Percentiles rank a stretch among this genome's conserved stretches.
Evolutionary conservation across 192 early-diverging fungal species (phyloP).

Genomic region (Coemansia sp.): DNA sequence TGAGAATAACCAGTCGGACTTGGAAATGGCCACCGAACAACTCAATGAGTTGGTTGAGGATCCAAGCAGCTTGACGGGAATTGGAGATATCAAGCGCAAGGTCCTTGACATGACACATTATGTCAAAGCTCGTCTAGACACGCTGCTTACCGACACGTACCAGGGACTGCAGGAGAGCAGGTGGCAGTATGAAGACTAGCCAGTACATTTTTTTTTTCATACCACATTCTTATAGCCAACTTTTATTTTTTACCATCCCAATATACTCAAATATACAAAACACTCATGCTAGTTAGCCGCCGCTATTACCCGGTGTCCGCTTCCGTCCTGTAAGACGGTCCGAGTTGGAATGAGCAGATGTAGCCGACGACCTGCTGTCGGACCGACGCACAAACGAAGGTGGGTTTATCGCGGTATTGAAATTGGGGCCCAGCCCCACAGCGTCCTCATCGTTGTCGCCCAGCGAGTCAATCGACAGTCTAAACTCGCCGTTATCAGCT

Average conservation of each 20-base stretch:
- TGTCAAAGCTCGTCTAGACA: slow-evolving; percentile 80
- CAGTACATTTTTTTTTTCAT: not conserved
- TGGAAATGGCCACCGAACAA: slow-evolving; percentile 98
- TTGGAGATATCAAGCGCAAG: slow-evolving; percentile 78
- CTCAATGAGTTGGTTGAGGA: slow-evolving; percentile 91
- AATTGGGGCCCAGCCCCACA: slow-evolving; percentile 4
- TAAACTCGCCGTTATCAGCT: slow-evolving; percentile 29
- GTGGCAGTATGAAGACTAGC: slow-evolving; percentile 67
- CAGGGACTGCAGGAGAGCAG: slow-evolving; percentile 79
- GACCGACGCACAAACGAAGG: slow-evolving; percentile 16
- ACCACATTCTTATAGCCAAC: not conserved
- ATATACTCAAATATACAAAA: not conserved
- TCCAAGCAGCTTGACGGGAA: slow-evolving; percentile 66
- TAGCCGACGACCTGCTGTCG: slow-evolving; percentile 46
- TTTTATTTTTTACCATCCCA: not conserved
- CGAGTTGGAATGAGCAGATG: slow-evolving; percentile 27
- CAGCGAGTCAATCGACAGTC: slow-evolving; percentile 48
- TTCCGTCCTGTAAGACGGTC: slow-evolving; percentile 34
- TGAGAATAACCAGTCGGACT: slow-evolving; percentile 96
- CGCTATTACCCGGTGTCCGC: slow-evolving; percentile 6
- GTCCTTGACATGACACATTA: slow-evolving; percentile 95
- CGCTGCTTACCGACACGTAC: slow-evolving; percentile 87
- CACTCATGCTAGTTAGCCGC: not conserved
- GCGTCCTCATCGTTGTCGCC: slow-evolving; percentile 14
- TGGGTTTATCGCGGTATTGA: not conserved